Base-by-base conservation (phyloP, 495 filamentous ascomycete genomes). In the Hypoxylon rickii region DNA sequence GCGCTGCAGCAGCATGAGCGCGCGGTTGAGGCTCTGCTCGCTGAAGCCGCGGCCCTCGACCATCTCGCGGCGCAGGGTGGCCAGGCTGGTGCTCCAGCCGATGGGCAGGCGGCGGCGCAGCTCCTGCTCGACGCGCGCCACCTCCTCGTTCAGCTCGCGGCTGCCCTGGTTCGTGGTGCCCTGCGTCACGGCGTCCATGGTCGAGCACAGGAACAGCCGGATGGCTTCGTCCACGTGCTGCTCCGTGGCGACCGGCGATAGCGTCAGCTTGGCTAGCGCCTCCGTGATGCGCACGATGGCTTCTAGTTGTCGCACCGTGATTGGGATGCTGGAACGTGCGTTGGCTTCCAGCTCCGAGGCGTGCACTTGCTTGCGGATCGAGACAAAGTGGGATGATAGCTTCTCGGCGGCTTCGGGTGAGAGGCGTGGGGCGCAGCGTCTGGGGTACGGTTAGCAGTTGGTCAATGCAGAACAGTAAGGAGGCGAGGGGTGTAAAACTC, bases 201-300 rank as follows among this genome's bases (percentile, higher is more conserved):
- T 99, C 1, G 85, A 89, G 36, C 93, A 95, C 3, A 99, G 76
- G 86, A 99, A 99, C 21, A 99, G 83, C 0, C 95, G 87, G 65
- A 99, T 99, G 1, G 95, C 94, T 75, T 99, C 94, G 68, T 99
- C 92, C 42, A 99, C 94, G 71, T 99, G 94, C 44, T 83, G 78
- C 71, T 96, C 92, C 1, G 86, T 90, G 16, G 92, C 94, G 20
- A 96, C 78, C 19, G 92, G 86, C 0, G 86, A 89, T 18, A 99
- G 84, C 1, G 86, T 79, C 12, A 99, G 74, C 70, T 99, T 99
- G 47, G 94, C 94, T 2, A 99, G 83, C 1, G 94, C 89, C 69
- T 99, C 94, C 11, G 90, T 94, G 70, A 99, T 97, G 67, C 94
- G 93, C 63, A 97, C 86, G 62, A 99, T 95, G 66, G 92, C 91